A percentile compares a stretch with the other conserved stretches of the same genome.
Evolutionary conservation across 306 rosid genomes (phyloP).

Genomic region (Citrullus colocynthis): DNA sequence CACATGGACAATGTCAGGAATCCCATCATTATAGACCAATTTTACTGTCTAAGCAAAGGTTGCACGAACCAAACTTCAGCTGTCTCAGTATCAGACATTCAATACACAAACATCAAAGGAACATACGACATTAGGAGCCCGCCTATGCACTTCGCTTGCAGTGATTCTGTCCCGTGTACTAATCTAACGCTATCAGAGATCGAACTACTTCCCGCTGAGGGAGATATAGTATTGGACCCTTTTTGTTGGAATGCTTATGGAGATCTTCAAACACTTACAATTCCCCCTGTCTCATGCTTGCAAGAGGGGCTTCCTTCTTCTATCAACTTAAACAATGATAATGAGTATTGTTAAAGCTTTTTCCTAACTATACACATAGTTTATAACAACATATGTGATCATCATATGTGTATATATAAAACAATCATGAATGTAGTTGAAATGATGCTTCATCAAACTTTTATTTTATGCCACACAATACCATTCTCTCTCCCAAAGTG

Average conservation of each 20-base stretch:
- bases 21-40: conserved; percentile 52
- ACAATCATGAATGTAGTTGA: not conserved
- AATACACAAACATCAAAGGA: conserved; percentile 36
- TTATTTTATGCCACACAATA: not conserved
- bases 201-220: conserved; percentile 27
- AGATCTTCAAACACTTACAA: conserved; percentile 17
- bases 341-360: not conserved
- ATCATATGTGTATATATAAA: not conserved
- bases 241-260: conserved; percentile 54
- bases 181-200: conserved; percentile 32
- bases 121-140: conserved; percentile 45
- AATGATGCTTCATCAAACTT: not conserved
- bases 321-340: not conserved
- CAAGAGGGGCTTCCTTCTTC: conserved; percentile 24
- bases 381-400: not conserved
- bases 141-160: conserved; percentile 34
- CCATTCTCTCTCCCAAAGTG: no score
- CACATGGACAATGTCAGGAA: conserved; percentile 31
- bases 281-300: conserved; percentile 34
- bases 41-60: conserved; percentile 32
- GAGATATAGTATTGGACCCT: conserved; percentile 13
- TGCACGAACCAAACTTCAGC: conserved; percentile 52
- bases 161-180: conserved; percentile 42
- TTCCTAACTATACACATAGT: not conserved
- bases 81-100: conserved; percentile 23